A percentile compares a stretch with the other conserved stretches of the same genome.
phyloP scores from a whole-genome alignment of 129 eudicot genomes.

The Silybum marianum region DNA sequence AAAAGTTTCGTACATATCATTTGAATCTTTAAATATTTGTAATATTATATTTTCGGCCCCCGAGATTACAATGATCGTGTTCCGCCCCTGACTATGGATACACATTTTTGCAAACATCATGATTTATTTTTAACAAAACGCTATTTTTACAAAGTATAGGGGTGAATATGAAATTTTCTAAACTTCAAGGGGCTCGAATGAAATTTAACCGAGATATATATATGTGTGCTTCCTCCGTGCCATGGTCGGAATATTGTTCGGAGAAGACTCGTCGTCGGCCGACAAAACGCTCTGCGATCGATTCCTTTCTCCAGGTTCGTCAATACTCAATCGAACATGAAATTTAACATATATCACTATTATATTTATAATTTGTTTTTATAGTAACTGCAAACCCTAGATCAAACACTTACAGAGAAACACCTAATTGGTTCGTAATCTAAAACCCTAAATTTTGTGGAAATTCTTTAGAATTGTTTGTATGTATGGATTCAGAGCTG shows the following conservation, averaged over 20 bases:
- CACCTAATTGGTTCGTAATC: not conserved
- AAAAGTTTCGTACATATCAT: too few species aligned
- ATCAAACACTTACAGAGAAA: not conserved
- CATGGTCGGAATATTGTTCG: not conserved
- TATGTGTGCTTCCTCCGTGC: not conserved
- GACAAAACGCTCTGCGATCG: conserved; percentile 4
- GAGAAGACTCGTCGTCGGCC: not conserved
- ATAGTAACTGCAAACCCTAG: conserved; percentile 19
- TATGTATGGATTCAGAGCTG: not conserved
- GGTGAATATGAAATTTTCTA: not conserved
- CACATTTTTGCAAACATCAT: too few species aligned
- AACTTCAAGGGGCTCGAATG: not conserved
- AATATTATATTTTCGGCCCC: too few species aligned
- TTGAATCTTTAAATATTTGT: too few species aligned
- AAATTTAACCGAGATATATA: not conserved
- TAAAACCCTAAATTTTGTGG: not conserved
- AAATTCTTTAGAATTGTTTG: not conserved
- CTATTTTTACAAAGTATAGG: not conserved
- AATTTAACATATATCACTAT: not conserved
- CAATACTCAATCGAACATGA: not conserved
- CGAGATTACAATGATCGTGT: too few species aligned
- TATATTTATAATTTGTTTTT: not conserved
- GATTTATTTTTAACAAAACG: too few species aligned
- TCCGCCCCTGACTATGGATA: too few species aligned
- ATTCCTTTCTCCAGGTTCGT: conserved; percentile 15